Evolutionary conservation across 192 early-diverging fungal genomes (phyloP).

Genomic region (Entomortierella lignicola): DNA sequence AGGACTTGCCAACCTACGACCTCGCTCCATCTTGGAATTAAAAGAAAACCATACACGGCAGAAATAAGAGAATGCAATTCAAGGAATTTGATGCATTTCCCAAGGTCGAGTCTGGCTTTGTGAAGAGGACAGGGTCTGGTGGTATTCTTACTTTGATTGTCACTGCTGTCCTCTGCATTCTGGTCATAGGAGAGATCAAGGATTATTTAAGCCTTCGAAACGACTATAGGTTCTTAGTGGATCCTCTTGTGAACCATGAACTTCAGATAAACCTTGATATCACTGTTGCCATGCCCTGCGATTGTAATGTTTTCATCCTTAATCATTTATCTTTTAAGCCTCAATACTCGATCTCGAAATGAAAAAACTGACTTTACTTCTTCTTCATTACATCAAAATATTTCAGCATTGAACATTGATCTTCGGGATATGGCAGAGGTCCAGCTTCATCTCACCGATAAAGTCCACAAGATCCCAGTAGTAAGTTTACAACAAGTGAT

Average conservation of each 20-base stretch:
- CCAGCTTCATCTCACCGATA: constrained; percentile 64
- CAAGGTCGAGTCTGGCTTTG: constrained; percentile 86
- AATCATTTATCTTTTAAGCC: no score
- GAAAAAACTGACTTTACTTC: background rate
- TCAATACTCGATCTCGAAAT: no score
- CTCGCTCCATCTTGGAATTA: no score
- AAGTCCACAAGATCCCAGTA: constrained; percentile 62
- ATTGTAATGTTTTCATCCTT: constrained; percentile 38
- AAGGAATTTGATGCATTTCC: constrained; percentile 85
- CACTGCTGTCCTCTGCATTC: constrained; percentile 69
- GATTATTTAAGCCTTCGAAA: constrained; percentile 74
- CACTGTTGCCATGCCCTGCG: constrained; percentile 89
- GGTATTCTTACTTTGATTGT: constrained; percentile 81
- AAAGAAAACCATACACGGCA: no score
- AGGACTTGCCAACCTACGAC: background rate
- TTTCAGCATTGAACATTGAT: constrained; percentile 72
- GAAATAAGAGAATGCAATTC: constrained; percentile 40
- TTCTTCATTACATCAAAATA: background rate
- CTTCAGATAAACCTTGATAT: constrained; percentile 90
- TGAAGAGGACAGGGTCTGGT: constrained; percentile 77
- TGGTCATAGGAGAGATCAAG: constrained; percentile 75
- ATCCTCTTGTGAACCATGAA: constrained; percentile 67
- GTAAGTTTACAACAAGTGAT: constrained; percentile 35
- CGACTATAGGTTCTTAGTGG: constrained; percentile 85
- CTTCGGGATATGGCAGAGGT: constrained; percentile 74